A percentile compares a stretch with the other conserved stretches of the same genome.
These are phyloP conservation scores for Flaveria sonorensis DNA, from an alignment of 129 eudicot species.

Conservation along the genomic window DNA sequence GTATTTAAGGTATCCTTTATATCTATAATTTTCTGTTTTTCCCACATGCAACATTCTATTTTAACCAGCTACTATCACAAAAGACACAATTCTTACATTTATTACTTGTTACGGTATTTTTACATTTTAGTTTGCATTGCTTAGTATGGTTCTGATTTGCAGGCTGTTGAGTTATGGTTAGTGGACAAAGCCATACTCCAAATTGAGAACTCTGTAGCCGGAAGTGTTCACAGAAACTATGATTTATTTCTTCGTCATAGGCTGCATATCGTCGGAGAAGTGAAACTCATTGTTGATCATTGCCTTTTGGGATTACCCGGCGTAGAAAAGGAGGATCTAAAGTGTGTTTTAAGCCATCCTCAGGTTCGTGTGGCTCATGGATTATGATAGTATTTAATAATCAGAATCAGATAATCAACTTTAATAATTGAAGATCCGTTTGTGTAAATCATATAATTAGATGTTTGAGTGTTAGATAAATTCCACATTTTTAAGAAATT, in stretches of 20 bases:
- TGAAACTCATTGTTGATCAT: constrained; percentile 75
- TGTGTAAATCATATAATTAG: background rate
- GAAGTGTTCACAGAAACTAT: constrained; percentile 86
- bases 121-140: constrained; percentile 13
- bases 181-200: constrained; percentile 96
- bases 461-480: background rate
- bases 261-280: constrained; percentile 94
- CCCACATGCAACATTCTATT: background rate
- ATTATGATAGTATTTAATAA: background rate
- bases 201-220: constrained; percentile 88
- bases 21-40: background rate
- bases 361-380: constrained; percentile 48
- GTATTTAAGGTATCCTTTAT: constrained; percentile 64
- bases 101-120: background rate
- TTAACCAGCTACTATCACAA: background rate
- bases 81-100: background rate
- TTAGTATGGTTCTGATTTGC: constrained; percentile 1
- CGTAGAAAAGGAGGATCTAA: constrained; percentile 78
- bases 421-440: background rate
- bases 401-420: background rate
- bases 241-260: constrained; percentile 88
- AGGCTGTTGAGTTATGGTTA: constrained; percentile 96
- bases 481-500: background rate
- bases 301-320: constrained; percentile 92
- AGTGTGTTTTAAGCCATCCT: constrained; percentile 85